Evolutionary conservation across 176 grass and related monocot genomes (phyloP), one percentile per base, ranked within the genome.

Genomic region (Carex kokanica): DNA sequence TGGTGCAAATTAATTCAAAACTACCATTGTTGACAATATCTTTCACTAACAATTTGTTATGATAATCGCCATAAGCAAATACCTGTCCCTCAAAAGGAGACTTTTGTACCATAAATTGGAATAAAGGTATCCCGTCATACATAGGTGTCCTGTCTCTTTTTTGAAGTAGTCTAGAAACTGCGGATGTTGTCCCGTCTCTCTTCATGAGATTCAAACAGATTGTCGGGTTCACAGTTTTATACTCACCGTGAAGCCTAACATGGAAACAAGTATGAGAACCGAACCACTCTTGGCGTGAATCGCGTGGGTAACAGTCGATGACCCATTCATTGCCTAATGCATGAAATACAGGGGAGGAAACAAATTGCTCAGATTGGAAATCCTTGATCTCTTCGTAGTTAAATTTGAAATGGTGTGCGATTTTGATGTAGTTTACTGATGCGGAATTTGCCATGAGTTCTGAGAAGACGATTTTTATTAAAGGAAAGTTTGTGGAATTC

Each of bases 321-420:
- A 79, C 13, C 75, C 75, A 56, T 18, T 58, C 75, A 36, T 79
- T 12, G 16, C 75, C 45, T 32, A 34, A 79, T 54, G 38, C 73
- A 14, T 15, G 6, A 31, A 78, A 78, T 52, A 54, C n/a, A 16
- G 73, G 73, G n/a, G 45, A 54, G 8, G 75, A 79, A 59, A 79
- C 75, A 59, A 58, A 79, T 59, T n/a, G 23, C 12, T 4, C 21
- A 34, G 5, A 0, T 8, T 16, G 8, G 24, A 59, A 25, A 59
- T 59, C 3, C 51, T 58, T 79, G 5, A 79, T 32, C 55, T 79
- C 5, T 17, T 0, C 4, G 55, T 32, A 78, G 49, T 78, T 58
- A 10, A 78, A 78, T 31, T 55, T 78, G 75, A 79, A 79, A 79
- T 79, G 75, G 51, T 79, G 52, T 4, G 52, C n/a, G 23, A 10